phyloP scores from a whole-genome alignment of 371 early-diverging fungal genomes.

The Lichtheimia corymbifera region DNA sequence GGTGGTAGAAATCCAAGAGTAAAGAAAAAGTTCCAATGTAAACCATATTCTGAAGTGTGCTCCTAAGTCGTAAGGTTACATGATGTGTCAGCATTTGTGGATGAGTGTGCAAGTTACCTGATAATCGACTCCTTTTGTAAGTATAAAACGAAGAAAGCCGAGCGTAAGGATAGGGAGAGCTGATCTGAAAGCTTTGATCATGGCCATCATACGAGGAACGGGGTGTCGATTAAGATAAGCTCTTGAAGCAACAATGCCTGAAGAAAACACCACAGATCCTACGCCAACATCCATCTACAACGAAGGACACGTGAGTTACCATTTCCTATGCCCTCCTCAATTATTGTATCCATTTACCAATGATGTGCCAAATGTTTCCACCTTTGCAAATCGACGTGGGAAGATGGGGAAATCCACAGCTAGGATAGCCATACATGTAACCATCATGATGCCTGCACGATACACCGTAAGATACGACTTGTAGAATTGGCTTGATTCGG shows the following conservation, averaged over 20 bases:
- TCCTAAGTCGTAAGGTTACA: slow-evolving; percentile 47
- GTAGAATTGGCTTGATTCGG: slow-evolving; percentile 12
- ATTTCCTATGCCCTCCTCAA: not conserved
- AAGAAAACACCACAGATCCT: slow-evolving; percentile 82
- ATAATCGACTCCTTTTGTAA: slow-evolving; percentile 85
- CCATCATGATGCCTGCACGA: slow-evolving; percentile 77
- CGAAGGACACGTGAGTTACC: not conserved
- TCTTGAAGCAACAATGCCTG: slow-evolving; percentile 73
- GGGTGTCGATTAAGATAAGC: slow-evolving; percentile 41
- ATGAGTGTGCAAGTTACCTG: slow-evolving; percentile 36
- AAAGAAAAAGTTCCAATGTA: slow-evolving; percentile 98
- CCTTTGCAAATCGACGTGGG: slow-evolving; percentile 90
- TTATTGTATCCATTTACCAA: slow-evolving; percentile 57
- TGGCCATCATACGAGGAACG: slow-evolving; percentile 20
- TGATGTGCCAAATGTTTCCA: slow-evolving; percentile 90
- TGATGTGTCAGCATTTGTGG: no score
- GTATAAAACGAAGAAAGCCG: slow-evolving; percentile 69
- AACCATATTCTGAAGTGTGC: slow-evolving; percentile 94
- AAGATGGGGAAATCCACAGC: slow-evolving; percentile 97
- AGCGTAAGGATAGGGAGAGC: slow-evolving; percentile 71
- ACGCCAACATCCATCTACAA: slow-evolving; percentile 87
- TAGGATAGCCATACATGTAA: slow-evolving; percentile 83
- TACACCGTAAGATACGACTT: slow-evolving; percentile 67
- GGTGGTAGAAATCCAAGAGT: slow-evolving; percentile 88
- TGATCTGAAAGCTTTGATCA: slow-evolving; percentile 34